Percentiles rank a stretch among this genome's conserved stretches.
phyloP scores from a whole-genome alignment of 306 rosid species.

The Sesbania bispinosa region DNA sequence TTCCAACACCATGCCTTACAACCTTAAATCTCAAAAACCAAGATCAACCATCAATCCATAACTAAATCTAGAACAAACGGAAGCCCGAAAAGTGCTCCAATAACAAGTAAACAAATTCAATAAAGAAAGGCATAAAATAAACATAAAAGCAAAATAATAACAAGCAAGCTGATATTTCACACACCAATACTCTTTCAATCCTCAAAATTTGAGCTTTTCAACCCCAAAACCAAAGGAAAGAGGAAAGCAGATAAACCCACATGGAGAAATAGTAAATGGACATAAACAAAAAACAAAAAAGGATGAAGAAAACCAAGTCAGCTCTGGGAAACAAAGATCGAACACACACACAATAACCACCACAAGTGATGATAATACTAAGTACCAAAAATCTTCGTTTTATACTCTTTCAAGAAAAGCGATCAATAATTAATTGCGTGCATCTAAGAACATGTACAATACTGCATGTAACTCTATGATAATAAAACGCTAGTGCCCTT shows the following conservation, averaged over 20 bases:
- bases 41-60: constrained; percentile 21
- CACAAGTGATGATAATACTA: constrained; percentile 39
- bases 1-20: too few relatives aligned
- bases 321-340: constrained; percentile 55
- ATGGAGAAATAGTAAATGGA: constrained; percentile 26
- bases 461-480: neutral
- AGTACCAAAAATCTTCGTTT: constrained; percentile 28
- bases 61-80: constrained; percentile 22
- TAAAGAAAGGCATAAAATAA: constrained; percentile 20
- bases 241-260: constrained; percentile 3
- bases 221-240: constrained; percentile 12
- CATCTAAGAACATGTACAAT: neutral
- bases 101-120: constrained; percentile 10
- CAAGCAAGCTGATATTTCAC: too few relatives aligned
- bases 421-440: neutral
- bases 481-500: constrained; percentile 23
- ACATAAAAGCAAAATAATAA: neutral
- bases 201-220: constrained; percentile 42
- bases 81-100: constrained; percentile 31
- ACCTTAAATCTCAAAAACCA: constrained; percentile 27
- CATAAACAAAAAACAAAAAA: neutral
- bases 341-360: constrained; percentile 29
- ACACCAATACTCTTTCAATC: constrained; percentile 15
- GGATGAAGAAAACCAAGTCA: constrained; percentile 38
- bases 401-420: constrained; percentile 21